Evolutionary conservation across 345 rosid species (phyloP), one percentile per base, ranked within the genome.

Genomic region (Corchorus capsularis): DNA sequence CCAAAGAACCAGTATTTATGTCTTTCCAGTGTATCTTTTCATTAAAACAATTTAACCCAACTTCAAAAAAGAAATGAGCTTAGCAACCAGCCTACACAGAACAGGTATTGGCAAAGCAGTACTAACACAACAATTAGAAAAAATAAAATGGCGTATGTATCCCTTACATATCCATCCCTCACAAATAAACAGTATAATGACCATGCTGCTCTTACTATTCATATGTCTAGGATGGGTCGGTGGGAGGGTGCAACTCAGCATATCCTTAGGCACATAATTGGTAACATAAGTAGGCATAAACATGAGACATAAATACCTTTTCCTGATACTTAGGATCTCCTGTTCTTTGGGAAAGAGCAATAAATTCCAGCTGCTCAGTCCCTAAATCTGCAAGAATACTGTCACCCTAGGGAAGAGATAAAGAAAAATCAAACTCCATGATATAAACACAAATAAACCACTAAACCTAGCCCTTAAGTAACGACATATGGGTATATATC

Each of bases 311-410:
- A 46, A 64, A 74, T 77, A 92, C 99, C 97, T 91, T 96, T 84
- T 84, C 89, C 82, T 92, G 98, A 79, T 96, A 96, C 78, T 90
- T 96, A 8, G 86, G 96, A 75, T 96, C 97, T 73, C 94, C 95
- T 60, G 98, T 94, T 80, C 98, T 92, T 76, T 94, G 99, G 67
- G 99, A 94, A 78, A 96, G 98, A 74, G 98, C 97, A 72, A 96
- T 92, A 78, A 96, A 96, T 73, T 96, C 99, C 16, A 96, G 84
- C 89, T 94, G 98, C 82, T 96, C 99, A 3, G 99, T 92, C 73
- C 97, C 99, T 53, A 98, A 90, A 83, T 96, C 99, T 65, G 99
- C 99, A 72, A 96, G 96, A 72, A 96, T 94, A 84, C 98, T 96
- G 65, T 85, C 83, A 41, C 98, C 97, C 99, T 96, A 76, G 69